A percentile compares a stretch with the other conserved stretches of the same genome.
Evolutionary conservation across 1,284 basidiomycete genomes (phyloP).

Genomic region (Tilletia setariae): DNA sequence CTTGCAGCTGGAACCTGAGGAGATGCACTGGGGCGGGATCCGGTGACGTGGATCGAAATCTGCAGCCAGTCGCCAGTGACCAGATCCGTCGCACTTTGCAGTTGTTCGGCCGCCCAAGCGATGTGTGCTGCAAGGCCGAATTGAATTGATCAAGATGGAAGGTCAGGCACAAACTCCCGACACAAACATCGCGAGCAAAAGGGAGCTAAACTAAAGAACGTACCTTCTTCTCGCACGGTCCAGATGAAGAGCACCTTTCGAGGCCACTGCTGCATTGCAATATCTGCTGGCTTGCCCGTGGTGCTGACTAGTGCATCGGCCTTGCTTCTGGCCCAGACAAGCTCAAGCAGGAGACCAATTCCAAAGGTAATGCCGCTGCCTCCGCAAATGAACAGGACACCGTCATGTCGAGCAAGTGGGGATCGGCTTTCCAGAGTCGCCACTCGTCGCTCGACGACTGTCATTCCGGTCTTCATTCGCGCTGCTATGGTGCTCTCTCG

Average conservation of each 20-base stretch:
- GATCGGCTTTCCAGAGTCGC: background rate
- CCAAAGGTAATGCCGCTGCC: conserved; percentile 6
- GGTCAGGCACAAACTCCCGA: background rate
- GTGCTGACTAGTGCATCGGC: background rate
- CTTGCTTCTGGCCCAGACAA: conserved; percentile 3
- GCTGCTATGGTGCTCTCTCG: background rate
- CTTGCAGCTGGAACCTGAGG: background rate
- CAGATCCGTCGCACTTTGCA: background rate
- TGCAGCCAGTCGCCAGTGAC: conserved; percentile 2
- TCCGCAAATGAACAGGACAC: background rate
- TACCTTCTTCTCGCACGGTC: conserved; percentile 1
- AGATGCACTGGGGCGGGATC: background rate
- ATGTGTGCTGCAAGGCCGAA: background rate
- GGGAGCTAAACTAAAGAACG: background rate
- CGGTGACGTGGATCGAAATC: conserved; percentile 2
- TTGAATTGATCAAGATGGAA: background rate
- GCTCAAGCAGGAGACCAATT: background rate
- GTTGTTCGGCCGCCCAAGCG: conserved; percentile 9
- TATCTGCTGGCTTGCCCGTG: background rate
- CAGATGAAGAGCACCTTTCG: background rate
- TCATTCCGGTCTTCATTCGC: background rate
- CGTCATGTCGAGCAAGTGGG: background rate
- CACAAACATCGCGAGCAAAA: too few species aligned
- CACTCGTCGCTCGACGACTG: background rate
- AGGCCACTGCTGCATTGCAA: background rate